Base-by-base conservation (phyloP, 2,329 filamentous ascomycete genomes). In the Westerdykella ornata region DNA sequence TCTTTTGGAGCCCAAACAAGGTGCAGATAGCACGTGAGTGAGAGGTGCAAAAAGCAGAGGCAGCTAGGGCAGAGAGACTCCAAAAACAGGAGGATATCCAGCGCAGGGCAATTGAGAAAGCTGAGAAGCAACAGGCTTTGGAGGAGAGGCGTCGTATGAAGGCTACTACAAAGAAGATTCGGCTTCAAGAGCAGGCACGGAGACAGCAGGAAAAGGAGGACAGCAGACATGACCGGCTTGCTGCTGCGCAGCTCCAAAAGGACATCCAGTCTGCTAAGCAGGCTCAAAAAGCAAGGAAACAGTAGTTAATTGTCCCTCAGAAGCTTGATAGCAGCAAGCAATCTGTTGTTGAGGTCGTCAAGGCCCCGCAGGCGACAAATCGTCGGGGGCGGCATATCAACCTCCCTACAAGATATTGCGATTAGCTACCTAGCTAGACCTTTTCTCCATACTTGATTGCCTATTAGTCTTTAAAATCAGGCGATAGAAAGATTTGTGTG, bases 1-100 rank as follows among this genome's bases (percentile, higher is more conserved):
- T 43, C 3, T 48, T 48, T 35, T 48, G 35, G 40, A 41, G 35
- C 28, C 46, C 36, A 31, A 35, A 31, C 4, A n/a, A n/a, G n/a
- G n/a, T n/a, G n/a, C n/a, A n/a, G n/a, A n/a, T n/a, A n/a, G n/a
- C n/a, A n/a, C n/a, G 26, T 29, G 26, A 8, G 8, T n/a, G 26
- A 8, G 8, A 29, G 26, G 26, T 8, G 8, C 8, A 8, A n/a
- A 29, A 29, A 29, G 26, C 8, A n/a, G 8, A n/a, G 8, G 26
- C 8, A n/a, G 26, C 8, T n/a, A 29, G n/a, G 26, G 26, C 8
- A n/a, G n/a, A 8, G n/a, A 8, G n/a, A 29, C 26, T 29, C 8
- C 26, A 29, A 29, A 29, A 29, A 29, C 8, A n/a, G 8, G n/a
- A 29, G 26, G 8, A n/a, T 8, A n/a, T n/a, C n/a, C 8, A 29